Conservation (phyloP, 768 basidiomycete species). For the Hortiboletus flavorubellus region DNA sequence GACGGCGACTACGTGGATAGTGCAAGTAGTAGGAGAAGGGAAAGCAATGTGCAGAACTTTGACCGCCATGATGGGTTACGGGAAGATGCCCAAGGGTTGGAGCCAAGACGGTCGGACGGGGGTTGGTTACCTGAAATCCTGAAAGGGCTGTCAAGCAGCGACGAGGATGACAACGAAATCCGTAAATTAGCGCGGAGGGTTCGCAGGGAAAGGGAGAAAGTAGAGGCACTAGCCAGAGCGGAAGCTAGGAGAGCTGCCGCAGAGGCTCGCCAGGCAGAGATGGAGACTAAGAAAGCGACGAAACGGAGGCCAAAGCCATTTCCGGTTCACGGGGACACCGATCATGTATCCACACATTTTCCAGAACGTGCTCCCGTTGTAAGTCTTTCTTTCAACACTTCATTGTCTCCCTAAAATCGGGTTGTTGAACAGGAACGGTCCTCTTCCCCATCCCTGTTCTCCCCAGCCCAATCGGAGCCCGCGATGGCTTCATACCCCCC, state of each 20-base stretch:
- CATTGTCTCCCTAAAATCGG: background rate
- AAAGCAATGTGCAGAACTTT: background rate
- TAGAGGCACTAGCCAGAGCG: conserved; percentile 16
- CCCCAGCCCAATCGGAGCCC: conserved; percentile 13
- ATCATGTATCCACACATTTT: background rate
- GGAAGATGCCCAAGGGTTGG: background rate
- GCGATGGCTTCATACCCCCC: conserved; percentile 2
- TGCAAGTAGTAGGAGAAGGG: conserved; percentile 13
- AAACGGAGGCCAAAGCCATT: conserved; percentile 26
- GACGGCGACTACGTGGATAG: conserved; percentile 28
- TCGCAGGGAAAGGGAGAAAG: conserved; percentile 29
- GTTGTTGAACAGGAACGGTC: conserved; percentile 7
- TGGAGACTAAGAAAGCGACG: conserved; percentile 11
- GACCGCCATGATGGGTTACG: background rate
- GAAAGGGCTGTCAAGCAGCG: conserved; percentile 38
- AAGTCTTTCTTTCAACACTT: conserved; percentile 2
- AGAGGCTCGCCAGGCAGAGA: conserved; percentile 13
- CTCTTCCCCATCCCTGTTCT: background rate
- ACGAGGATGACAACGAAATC: conserved; percentile 39
- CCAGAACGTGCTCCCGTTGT: conserved; percentile 5
- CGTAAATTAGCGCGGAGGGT: conserved; percentile 33
- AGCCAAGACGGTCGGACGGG: background rate
- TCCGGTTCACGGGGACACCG: conserved; percentile 14
- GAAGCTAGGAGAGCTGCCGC: conserved; percentile 16
- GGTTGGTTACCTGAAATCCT: conserved; percentile 37